These are phyloP conservation scores for Xylaria sp. DNA, from an alignment of 2,329 filamentous ascomycete species.

Conservation along the genomic window DNA sequence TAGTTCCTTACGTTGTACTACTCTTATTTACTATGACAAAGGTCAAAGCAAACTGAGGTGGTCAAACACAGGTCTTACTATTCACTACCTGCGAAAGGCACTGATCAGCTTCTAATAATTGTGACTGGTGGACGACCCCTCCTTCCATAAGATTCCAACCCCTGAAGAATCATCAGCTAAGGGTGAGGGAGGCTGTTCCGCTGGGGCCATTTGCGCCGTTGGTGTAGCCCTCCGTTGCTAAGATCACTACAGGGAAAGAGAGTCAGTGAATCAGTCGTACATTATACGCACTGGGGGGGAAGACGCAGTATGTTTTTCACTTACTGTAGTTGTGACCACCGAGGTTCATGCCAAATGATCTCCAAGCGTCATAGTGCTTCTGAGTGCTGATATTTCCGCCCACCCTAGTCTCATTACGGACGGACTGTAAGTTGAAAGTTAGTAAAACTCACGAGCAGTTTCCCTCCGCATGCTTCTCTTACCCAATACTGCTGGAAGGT, in stretches of 20 bases:
- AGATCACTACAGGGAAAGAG: conserved; percentile 32
- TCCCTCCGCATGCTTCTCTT: neutral
- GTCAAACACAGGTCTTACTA: too few species aligned
- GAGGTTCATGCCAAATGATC: conserved; percentile 52
- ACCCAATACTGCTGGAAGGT: conserved; percentile 61
- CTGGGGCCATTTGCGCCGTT: conserved; percentile 34
- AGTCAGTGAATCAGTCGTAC: neutral
- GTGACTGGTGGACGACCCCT: too few species aligned
- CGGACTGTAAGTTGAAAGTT: conserved; percentile 36
- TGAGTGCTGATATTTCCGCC: conserved; percentile 58
- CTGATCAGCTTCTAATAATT: neutral
- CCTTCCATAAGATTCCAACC: neutral
- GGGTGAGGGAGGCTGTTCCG: conserved; percentile 33
- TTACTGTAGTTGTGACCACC: conserved; percentile 57
- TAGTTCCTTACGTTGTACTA: too few species aligned
- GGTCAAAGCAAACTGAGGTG: too few species aligned
- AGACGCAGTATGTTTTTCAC: neutral
- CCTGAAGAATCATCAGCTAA: conserved; percentile 14
- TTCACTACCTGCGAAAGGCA: too few species aligned
- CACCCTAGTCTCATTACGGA: conserved; percentile 54
- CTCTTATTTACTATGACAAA: too few species aligned
- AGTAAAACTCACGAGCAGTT: neutral
- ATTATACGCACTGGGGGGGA: neutral
- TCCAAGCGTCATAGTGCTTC: conserved; percentile 62
- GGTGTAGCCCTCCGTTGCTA: conserved; percentile 37